Evolutionary conservation across 805 yeast genomes (phyloP).

Genomic region (Lachancea quebecensis): DNA sequence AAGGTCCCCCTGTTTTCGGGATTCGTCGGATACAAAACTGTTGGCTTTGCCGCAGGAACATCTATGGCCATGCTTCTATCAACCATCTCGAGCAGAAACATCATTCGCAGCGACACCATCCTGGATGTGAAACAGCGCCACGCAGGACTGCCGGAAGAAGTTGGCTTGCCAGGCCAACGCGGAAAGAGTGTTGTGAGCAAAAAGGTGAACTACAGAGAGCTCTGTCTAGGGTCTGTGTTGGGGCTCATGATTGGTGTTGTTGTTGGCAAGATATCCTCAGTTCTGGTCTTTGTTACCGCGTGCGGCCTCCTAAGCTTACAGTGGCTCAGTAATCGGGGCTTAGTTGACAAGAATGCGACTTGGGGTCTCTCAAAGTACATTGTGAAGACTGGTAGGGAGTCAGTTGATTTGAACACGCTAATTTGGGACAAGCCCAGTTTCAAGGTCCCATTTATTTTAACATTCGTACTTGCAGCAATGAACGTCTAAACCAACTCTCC

Average conservation of each 20-base stretch:
- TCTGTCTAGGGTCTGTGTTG: conserved; percentile 25
- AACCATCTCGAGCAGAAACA: background rate
- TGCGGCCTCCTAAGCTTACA: conserved; percentile 19
- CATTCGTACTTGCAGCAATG: conserved; percentile 22
- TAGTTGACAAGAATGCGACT: conserved; percentile 17
- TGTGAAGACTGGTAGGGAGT: conserved; percentile 19
- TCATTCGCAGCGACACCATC: conserved; percentile 15
- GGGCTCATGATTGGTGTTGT: conserved; percentile 25
- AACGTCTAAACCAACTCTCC: conserved; percentile 13
- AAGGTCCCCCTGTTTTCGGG: background rate
- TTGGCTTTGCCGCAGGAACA: background rate
- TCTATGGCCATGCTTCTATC: background rate
- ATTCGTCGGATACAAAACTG: background rate
- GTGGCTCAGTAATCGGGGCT: conserved; percentile 22
- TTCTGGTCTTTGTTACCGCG: conserved; percentile 19
- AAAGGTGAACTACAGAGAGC: conserved; percentile 19
- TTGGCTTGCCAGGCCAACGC: conserved; percentile 10
- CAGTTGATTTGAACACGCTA: conserved; percentile 15
- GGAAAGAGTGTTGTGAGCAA: conserved; percentile 3
- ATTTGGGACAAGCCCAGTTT: conserved; percentile 20
- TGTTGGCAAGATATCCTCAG: conserved; percentile 22
- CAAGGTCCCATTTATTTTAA: conserved; percentile 21
- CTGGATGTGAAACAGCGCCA: conserved; percentile 14
- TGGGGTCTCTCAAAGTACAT: conserved; percentile 13
- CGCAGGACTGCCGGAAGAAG: conserved; percentile 11